Evolutionary conservation across 768 basidiomycete genomes (phyloP), one percentile per base, ranked within the genome.

Genomic region (Lactarius sanguifluus): DNA sequence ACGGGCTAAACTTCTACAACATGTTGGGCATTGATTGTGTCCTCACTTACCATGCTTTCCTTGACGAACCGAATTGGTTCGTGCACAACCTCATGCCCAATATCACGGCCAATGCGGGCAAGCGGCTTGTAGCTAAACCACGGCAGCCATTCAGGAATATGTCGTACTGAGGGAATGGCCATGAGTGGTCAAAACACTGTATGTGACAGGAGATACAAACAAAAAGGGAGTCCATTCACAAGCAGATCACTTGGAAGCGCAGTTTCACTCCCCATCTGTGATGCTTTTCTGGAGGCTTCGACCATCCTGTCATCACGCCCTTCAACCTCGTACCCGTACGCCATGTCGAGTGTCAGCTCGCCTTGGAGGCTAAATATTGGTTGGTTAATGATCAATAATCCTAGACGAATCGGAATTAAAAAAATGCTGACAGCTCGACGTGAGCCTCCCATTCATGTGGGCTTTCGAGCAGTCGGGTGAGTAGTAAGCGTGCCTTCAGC

Each of bases 71-170:
- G n/a, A 25, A 50, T 58, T 5, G 61, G 66, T 3, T 12, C 30
- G 45, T 64, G 15, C 20, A 63, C 5, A 18, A 30, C 43, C 23
- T 52, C 34, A 12, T 28, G 36, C 5, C 57, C 50, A 3, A 67
- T 1, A 23, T 62, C 20, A 25, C 12, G n/a, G 4, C 52, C 65
- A 0, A 25, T 4, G 5, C 60, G 59, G 3, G 60, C 60, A 34
- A 66, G 45, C 5, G 65, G 59, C 54, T 62, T 61, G n/a, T 61
- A 66, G 25, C 65, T 66, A 13, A 66, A 34, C 55, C 65, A 60
- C 1, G 65, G 57, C 2, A 62, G 3, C 65, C 65, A 66, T 18
- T 56, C 59, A 7, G 65, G 65, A 1, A 66, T 61, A 28, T 62
- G 43, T 3, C 60, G 38, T 3, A 66, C 65, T 64, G 12, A 6